These are phyloP conservation scores for Trichodelitschia bisporula DNA, from an alignment of 495 filamentous ascomycete genomes.

Conservation along the genomic window DNA sequence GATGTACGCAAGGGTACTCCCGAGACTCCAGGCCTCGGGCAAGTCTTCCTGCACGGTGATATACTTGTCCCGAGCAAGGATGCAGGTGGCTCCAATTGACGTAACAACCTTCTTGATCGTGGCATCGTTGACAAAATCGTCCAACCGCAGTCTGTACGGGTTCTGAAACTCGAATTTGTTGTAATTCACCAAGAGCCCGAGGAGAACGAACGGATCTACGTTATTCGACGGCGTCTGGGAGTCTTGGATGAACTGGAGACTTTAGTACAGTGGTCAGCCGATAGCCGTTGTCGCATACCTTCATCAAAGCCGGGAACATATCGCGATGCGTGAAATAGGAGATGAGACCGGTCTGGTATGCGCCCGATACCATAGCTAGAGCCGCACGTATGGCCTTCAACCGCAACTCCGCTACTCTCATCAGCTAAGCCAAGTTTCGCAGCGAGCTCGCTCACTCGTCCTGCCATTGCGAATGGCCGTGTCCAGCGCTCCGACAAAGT, in stretches of 20 bases:
- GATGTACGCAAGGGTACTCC: constrained; percentile 58
- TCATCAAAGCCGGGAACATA: constrained; percentile 84
- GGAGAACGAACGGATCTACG: constrained; percentile 53
- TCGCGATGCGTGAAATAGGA: constrained; percentile 92
- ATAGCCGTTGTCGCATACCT: constrained; percentile 25
- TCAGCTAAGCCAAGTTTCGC: neutral
- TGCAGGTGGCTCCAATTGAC: constrained; percentile 46
- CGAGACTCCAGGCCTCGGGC: constrained; percentile 72
- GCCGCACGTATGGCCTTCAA: constrained; percentile 61
- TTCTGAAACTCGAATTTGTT: constrained; percentile 99
- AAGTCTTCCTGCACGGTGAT: constrained; percentile 78
- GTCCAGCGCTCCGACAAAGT: constrained; percentile 70
- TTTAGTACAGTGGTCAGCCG: neutral
- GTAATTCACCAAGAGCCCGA: constrained; percentile 89
- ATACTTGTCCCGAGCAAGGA: constrained; percentile 42
- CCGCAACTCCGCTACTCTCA: constrained; percentile 37
- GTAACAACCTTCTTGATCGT: constrained; percentile 62
- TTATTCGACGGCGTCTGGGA: constrained; percentile 33
- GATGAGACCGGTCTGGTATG: constrained; percentile 77
- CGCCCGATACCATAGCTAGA: constrained; percentile 66
- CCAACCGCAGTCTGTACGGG: constrained; percentile 80
- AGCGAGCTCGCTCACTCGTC: neutral
- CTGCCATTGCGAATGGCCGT: constrained; percentile 51
- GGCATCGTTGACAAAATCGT: constrained; percentile 87
- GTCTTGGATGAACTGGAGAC: constrained; percentile 57